Evolutionary conservation across 805 yeast genomes (phyloP).

Genomic region (Candida taoyuanica): DNA sequence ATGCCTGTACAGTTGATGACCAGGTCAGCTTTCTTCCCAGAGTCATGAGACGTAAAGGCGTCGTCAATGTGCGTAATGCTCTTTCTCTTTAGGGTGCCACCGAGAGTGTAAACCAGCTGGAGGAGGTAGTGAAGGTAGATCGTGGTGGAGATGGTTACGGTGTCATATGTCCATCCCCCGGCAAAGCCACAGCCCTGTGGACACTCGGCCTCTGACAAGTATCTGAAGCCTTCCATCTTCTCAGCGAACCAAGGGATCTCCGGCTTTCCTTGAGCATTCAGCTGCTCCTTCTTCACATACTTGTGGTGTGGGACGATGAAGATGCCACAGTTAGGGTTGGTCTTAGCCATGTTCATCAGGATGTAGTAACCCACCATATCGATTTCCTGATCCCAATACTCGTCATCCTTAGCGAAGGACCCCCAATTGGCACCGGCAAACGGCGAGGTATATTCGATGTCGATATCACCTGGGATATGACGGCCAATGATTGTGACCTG

Average conservation of each 20-base stretch:
- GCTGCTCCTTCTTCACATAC: constrained; percentile 15
- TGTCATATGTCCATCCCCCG: constrained; percentile 46
- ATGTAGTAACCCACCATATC: constrained; percentile 48
- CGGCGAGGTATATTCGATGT: constrained; percentile 55
- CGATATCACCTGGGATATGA: constrained; percentile 53
- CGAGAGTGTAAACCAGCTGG: constrained; percentile 39
- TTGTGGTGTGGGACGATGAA: constrained; percentile 21
- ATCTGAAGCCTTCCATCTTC: constrained; percentile 37
- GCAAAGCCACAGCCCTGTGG: constrained; percentile 22
- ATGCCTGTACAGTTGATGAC: constrained; percentile 60
- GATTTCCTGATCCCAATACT: constrained; percentile 32
- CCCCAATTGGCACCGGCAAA: constrained; percentile 73
- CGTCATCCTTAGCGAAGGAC: constrained; percentile 46
- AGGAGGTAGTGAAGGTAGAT: constrained; percentile 51
- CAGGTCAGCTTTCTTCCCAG: constrained; percentile 39
- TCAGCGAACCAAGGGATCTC: constrained; percentile 45
- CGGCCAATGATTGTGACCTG: constrained; percentile 40
- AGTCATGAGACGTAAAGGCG: constrained; percentile 39
- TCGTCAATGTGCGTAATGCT: constrained; percentile 41
- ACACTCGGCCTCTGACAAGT: constrained; percentile 31
- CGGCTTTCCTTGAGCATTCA: constrained; percentile 11
- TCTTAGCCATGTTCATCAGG: constrained; percentile 41
- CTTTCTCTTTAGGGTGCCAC: constrained; percentile 44
- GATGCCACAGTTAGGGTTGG: constrained; percentile 48
- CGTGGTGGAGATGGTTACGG: constrained; percentile 56